Conservation (phyloP, 1,284 basidiomycete species). For the Lentinus polychrous region DNA sequence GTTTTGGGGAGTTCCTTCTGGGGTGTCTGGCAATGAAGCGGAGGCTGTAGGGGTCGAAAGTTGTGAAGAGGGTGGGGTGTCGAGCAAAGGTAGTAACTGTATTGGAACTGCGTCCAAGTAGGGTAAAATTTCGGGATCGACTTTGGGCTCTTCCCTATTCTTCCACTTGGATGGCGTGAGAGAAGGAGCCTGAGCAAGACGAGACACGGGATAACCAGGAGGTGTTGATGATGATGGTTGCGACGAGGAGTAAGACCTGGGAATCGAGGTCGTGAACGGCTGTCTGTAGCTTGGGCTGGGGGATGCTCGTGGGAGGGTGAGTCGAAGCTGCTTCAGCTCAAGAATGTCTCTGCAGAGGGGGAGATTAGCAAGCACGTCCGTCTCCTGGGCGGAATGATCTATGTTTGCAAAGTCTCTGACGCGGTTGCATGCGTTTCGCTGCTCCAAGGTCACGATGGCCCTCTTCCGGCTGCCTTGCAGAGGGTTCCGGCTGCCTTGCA, state of each 20-base stretch:
- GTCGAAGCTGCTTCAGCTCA: slow-evolving; percentile 31
- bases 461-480: too few relatives aligned
- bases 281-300: slow-evolving; percentile 20
- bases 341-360: slow-evolving; percentile 27
- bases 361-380: background rate
- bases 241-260: slow-evolving; percentile 9
- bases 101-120: slow-evolving; percentile 28
- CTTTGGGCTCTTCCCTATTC: slow-evolving; percentile 18
- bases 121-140: slow-evolving; percentile 25
- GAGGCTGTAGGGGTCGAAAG: slow-evolving; percentile 12
- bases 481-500: too few relatives aligned
- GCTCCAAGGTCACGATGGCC: too few relatives aligned
- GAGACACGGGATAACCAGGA: slow-evolving; percentile 19
- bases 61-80: slow-evolving; percentile 7
- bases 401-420: too few relatives aligned
- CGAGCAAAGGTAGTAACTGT: slow-evolving; percentile 24
- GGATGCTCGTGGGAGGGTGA: slow-evolving; percentile 26
- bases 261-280: slow-evolving; percentile 19
- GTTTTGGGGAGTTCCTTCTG: slow-evolving; percentile 10
- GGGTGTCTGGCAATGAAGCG: background rate
- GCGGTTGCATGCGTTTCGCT: too few relatives aligned
- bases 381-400: too few relatives aligned
- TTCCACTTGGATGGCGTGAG: slow-evolving; percentile 25
- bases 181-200: slow-evolving; percentile 21
- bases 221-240: slow-evolving; percentile 11